These are phyloP conservation scores for Papilionanthe hybrid DNA, from an alignment of 116 monocot genomes.

Conservation along the genomic window DNA sequence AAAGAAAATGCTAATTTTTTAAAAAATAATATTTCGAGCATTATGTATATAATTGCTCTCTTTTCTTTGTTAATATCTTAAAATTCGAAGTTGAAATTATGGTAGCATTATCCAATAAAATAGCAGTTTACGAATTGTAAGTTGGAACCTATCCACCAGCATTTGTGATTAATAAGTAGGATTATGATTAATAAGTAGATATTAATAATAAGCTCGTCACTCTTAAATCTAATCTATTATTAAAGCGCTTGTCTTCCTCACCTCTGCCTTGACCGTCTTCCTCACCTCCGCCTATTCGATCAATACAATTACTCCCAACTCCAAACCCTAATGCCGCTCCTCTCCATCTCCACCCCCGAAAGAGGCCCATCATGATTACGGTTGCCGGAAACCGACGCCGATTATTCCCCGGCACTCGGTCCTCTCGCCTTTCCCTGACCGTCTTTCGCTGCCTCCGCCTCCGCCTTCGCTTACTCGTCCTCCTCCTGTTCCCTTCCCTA, in stretches of 20 bases:
- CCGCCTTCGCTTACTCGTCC: conserved; percentile 46
- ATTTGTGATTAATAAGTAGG: too few relatives aligned
- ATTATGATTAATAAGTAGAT: too few relatives aligned
- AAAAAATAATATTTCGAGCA: too few relatives aligned
- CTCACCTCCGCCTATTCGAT: background rate
- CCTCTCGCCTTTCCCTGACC: conserved; percentile 22
- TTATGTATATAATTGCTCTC: too few relatives aligned
- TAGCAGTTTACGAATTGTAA: too few relatives aligned
- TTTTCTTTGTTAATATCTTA: too few relatives aligned
- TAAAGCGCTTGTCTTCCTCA: background rate
- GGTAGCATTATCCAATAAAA: too few relatives aligned
- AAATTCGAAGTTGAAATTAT: too few relatives aligned
- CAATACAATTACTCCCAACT: background rate
- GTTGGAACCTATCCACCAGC: too few relatives aligned
- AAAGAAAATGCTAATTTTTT: too few relatives aligned
- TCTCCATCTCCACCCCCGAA: background rate
- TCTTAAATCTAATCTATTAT: background rate
- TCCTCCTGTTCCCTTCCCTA: conserved; percentile 45
- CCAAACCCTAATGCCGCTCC: conserved; percentile 8
- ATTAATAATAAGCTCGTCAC: too few relatives aligned
- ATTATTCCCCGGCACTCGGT: conserved; percentile 14
- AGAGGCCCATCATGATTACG: background rate
- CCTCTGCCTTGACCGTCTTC: background rate
- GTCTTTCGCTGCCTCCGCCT: conserved; percentile 33
- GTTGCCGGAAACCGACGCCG: conserved; percentile 11